Evolutionary conservation across 352 stramenopile genomes (phyloP).

Genomic region (Globisporangium takayamanum): DNA sequence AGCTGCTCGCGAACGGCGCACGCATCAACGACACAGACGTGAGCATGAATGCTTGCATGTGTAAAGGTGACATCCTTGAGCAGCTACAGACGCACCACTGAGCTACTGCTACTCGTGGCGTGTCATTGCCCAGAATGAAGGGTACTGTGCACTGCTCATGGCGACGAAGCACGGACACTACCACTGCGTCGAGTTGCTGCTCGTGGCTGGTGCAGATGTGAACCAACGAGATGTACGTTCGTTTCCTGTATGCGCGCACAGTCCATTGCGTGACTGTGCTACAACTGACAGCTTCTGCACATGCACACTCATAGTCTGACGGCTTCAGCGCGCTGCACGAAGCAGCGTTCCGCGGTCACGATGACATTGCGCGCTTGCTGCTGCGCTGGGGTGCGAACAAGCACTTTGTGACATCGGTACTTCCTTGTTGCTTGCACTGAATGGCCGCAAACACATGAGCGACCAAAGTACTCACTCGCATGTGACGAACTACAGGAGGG

Average conservation of each 20-base stretch:
- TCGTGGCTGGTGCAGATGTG: slow-evolving; percentile 41
- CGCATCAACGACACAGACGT: slow-evolving; percentile 53
- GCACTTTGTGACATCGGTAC: slow-evolving; percentile 41
- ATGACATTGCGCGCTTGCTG: slow-evolving; percentile 55
- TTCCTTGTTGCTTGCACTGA: neutral
- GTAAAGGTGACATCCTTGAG: no score
- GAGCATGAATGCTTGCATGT: neutral
- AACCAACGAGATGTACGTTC: slow-evolving; percentile 52
- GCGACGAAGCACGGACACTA: slow-evolving; percentile 47
- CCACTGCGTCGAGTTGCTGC: slow-evolving; percentile 47
- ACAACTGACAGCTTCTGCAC: neutral
- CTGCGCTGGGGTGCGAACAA: slow-evolving; percentile 52
- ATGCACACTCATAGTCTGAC: slow-evolving; percentile 30
- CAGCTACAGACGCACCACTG: neutral
- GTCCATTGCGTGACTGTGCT: neutral
- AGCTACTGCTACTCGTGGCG: neutral
- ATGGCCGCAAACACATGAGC: no score
- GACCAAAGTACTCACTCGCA: neutral
- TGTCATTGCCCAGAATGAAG: slow-evolving; percentile 33
- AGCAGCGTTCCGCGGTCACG: slow-evolving; percentile 49
- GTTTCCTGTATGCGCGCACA: neutral
- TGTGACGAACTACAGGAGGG: slow-evolving; percentile 33
- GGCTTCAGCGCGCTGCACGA: slow-evolving; percentile 67
- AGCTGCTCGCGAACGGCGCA: slow-evolving; percentile 37
- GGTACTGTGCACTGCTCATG: slow-evolving; percentile 52